Conservation (phyloP, 768 basidiomycete species). For the Russula foetens region DNA sequence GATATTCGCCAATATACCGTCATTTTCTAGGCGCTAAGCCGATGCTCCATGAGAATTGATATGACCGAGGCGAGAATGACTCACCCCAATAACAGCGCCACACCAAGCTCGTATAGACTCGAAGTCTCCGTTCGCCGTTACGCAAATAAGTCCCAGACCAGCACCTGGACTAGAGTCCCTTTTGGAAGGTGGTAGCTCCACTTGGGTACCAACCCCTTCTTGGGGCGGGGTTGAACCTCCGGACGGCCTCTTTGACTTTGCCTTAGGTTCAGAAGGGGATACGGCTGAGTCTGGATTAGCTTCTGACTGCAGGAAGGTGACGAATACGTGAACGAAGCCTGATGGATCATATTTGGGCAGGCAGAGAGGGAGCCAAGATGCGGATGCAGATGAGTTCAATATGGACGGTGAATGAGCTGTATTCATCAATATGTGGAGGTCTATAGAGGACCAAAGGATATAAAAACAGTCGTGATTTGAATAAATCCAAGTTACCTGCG, state of each 20-base stretch:
- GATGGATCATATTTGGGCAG: conserved; percentile 88
- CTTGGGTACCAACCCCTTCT: not conserved
- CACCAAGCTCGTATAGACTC: conserved; percentile 77
- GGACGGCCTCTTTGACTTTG: not conserved
- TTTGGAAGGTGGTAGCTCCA: not conserved
- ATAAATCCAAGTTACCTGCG: conserved; percentile 43
- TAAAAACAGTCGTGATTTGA: not conserved
- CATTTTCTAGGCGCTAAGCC: conserved; percentile 53
- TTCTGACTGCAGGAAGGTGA: conserved; percentile 50
- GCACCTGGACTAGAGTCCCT: not conserved
- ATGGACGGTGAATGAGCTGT: conserved; percentile 81
- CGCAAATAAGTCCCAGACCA: conserved; percentile 57
- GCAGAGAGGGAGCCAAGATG: conserved; percentile 93
- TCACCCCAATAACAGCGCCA: conserved; percentile 52
- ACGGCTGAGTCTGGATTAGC: not conserved
- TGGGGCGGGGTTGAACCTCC: not conserved
- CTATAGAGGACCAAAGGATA: conserved; percentile 32
- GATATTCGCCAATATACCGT: conserved; percentile 48
- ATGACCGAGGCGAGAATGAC: conserved; percentile 10
- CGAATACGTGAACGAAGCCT: conserved; percentile 88
- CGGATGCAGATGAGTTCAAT: conserved; percentile 65
- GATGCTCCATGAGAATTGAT: not conserved
- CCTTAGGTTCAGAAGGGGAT: not conserved
- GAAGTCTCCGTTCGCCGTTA: conserved; percentile 78
- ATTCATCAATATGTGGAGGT: conserved; percentile 89